These are phyloP conservation scores for Aspergillus wentii DNA, from an alignment of 495 filamentous ascomycete species.

Conservation along the genomic window DNA sequence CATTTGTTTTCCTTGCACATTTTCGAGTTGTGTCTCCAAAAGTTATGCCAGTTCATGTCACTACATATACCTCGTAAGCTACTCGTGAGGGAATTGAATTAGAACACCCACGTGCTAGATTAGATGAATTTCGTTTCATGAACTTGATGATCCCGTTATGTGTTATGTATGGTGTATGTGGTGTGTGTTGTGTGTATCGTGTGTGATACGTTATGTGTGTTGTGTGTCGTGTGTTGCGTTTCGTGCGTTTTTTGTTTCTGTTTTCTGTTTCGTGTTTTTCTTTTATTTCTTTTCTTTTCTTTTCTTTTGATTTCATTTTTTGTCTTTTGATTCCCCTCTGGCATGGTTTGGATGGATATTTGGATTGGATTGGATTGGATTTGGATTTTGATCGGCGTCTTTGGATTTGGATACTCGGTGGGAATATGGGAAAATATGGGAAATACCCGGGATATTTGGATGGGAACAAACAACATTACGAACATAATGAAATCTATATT, in stretches of 20 bases:
- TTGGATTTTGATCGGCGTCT: no score
- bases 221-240: constrained; percentile 20
- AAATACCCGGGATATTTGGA: no score
- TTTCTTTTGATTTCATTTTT: constrained; percentile 13
- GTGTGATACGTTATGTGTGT: constrained; percentile 16
- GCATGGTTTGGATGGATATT: not conserved
- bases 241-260: constrained; percentile 14
- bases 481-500: no score
- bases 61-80: constrained; percentile 32
- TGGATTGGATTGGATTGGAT: not conserved
- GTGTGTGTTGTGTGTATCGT: constrained; percentile 19
- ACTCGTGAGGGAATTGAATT: constrained; percentile 14
- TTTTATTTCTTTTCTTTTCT: constrained; percentile 14
- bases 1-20: constrained; percentile 8
- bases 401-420: no score
- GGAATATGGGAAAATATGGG: no score
- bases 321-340: constrained; percentile 7
- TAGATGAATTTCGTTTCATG: constrained; percentile 42
- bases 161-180: constrained; percentile 28
- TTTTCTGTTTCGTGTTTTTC: constrained; percentile 14
- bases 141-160: constrained; percentile 30
- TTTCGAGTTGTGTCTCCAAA: constrained; percentile 22
- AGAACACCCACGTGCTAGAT: constrained; percentile 35
- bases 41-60: constrained; percentile 28
- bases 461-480: no score